phyloP scores from a whole-genome alignment of 2,329 filamentous ascomycete species.

The Fusarium ramigenum region DNA sequence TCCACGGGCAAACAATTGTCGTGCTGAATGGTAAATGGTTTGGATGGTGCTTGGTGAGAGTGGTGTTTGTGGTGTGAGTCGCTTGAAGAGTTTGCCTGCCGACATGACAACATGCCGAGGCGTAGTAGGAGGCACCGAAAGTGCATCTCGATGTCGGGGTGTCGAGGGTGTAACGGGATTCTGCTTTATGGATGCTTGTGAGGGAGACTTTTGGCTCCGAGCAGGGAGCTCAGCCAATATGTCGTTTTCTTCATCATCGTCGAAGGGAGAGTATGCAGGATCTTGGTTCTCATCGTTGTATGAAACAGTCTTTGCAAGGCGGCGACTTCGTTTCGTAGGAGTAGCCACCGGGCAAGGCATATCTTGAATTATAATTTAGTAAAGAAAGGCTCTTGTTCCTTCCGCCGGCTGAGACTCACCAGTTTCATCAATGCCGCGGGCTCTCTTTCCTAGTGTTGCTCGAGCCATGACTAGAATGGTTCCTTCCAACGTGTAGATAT shows the following conservation, averaged over 20 bases:
- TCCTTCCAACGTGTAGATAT: slow-evolving; percentile 25
- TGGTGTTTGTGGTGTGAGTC: slow-evolving; percentile 80
- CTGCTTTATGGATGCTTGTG: slow-evolving; percentile 49
- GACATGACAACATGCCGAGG: slow-evolving; percentile 87
- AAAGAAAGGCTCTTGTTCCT: slow-evolving; percentile 4
- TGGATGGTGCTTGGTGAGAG: slow-evolving; percentile 73
- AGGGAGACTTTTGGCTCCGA: slow-evolving; percentile 42
- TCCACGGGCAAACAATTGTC: slow-evolving; percentile 86
- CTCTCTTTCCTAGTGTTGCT: slow-evolving; percentile 49
- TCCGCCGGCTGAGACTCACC: slow-evolving; percentile 41
- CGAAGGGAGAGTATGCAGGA: slow-evolving; percentile 45
- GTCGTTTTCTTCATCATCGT: slow-evolving; percentile 54
- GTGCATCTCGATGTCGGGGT: slow-evolving; percentile 80
- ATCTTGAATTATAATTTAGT: slow-evolving; percentile 36
- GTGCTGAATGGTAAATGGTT: slow-evolving; percentile 86
- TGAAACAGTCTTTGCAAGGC: slow-evolving; percentile 51
- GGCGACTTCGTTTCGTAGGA: slow-evolving; percentile 59
- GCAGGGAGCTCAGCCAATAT: slow-evolving; percentile 49
- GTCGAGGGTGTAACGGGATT: slow-evolving; percentile 75
- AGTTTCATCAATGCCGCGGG: slow-evolving; percentile 42
- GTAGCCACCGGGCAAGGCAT: slow-evolving; percentile 39
- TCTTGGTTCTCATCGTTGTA: slow-evolving; percentile 76
- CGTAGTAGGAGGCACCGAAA: slow-evolving; percentile 77
- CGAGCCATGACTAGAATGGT: slow-evolving; percentile 41
- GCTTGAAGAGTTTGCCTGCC: slow-evolving; percentile 77